Evolutionary conservation across 257 asterid genomes (phyloP).

Genomic region (Plantago major): DNA sequence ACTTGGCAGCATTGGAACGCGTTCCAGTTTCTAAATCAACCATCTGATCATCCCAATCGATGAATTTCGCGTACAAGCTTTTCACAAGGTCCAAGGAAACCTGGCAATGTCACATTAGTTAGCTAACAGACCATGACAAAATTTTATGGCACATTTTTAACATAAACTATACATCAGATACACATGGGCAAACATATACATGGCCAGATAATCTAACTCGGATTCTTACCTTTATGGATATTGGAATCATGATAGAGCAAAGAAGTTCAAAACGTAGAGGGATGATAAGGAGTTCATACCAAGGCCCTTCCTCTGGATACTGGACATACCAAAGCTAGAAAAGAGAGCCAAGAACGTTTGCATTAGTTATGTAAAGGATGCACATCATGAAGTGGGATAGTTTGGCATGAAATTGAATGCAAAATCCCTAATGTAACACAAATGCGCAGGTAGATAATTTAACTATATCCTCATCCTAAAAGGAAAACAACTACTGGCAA

Average conservation of each 20-base stretch:
- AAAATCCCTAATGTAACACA: neutral
- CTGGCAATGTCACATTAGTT: slow-evolving; percentile 33
- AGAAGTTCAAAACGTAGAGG: slow-evolving; percentile 99
- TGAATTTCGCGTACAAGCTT: slow-evolving; percentile 90
- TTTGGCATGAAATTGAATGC: slow-evolving; percentile 6
- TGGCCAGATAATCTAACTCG: slow-evolving; percentile 14
- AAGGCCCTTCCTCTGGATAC: slow-evolving; percentile 94
- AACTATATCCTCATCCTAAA: too few relatives aligned
- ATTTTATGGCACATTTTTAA: slow-evolving; percentile 6
- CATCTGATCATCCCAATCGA: slow-evolving; percentile 97
- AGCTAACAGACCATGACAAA: slow-evolving; percentile 13
- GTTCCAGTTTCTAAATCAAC: slow-evolving; percentile 82
- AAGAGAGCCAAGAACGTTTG: slow-evolving; percentile 21
- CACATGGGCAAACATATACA: slow-evolving; percentile 4
- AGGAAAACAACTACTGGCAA: neutral
- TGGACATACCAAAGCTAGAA: slow-evolving; percentile 93
- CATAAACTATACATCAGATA: slow-evolving; percentile 15
- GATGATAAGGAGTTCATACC: slow-evolving; percentile 95
- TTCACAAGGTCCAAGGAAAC: slow-evolving; percentile 97
- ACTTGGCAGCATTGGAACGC: slow-evolving; percentile 83
- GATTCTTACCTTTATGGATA: slow-evolving; percentile 84
- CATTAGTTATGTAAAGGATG: slow-evolving; percentile 18
- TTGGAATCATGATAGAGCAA: slow-evolving; percentile 99
- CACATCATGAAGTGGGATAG: neutral
- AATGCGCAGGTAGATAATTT: neutral